These are phyloP conservation scores for Blastomyces silverae DNA, from an alignment of 2,329 filamentous ascomycete species.

Conservation along the genomic window DNA sequence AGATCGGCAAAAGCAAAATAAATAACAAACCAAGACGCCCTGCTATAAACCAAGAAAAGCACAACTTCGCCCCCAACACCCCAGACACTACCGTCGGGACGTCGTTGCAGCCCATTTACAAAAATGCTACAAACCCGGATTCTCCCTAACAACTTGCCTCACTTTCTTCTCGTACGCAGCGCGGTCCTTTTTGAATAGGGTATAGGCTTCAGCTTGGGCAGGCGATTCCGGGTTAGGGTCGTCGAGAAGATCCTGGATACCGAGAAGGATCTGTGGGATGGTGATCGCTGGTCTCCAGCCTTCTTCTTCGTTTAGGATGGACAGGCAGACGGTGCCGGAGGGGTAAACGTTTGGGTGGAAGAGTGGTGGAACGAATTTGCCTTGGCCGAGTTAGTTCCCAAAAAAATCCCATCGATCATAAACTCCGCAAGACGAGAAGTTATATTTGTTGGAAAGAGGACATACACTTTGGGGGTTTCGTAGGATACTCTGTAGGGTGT, in stretches of 20 bases:
- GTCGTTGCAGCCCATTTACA: not conserved
- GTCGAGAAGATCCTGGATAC: slow-evolving; percentile 91
- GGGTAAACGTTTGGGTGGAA: slow-evolving; percentile 99
- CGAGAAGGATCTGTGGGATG: slow-evolving; percentile 92
- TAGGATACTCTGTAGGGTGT: slow-evolving; percentile 72
- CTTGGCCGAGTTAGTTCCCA: slow-evolving; percentile 42
- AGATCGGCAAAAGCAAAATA: not conserved
- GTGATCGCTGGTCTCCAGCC: slow-evolving; percentile 98
- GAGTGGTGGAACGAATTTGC: slow-evolving; percentile 91
- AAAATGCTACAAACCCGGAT: slow-evolving; percentile 60
- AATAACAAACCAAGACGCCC: slow-evolving; percentile 3
- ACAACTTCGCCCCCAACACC: not conserved
- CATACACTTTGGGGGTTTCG: slow-evolving; percentile 95
- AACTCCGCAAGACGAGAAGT: not conserved
- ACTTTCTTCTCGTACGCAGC: slow-evolving; percentile 84
- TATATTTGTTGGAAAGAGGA: not conserved
- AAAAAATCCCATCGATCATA: slow-evolving; percentile 19
- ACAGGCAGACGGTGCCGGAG: slow-evolving; percentile 93
- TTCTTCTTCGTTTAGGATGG: slow-evolving; percentile 96
- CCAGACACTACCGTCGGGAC: not conserved
- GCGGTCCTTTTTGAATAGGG: slow-evolving; percentile 87
- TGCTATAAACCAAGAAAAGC: not conserved
- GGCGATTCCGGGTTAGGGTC: slow-evolving; percentile 96
- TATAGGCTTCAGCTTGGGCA: slow-evolving; percentile 95
- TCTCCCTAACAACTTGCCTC: slow-evolving; percentile 78